These are phyloP conservation scores for Entelexis paramagnoliae DNA, from an alignment of 1,139 yeast species.

Conservation along the genomic window DNA sequence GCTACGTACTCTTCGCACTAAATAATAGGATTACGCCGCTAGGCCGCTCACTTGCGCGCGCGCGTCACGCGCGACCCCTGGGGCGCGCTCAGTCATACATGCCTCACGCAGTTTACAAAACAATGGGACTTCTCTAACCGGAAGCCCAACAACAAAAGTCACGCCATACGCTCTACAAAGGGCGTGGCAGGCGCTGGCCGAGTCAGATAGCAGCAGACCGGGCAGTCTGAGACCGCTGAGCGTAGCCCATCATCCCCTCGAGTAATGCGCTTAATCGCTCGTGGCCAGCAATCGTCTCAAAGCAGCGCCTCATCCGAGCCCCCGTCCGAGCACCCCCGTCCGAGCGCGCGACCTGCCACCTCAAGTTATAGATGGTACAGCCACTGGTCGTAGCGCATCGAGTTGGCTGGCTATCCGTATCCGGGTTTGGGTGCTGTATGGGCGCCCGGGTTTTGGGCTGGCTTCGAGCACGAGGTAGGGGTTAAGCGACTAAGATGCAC, in stretches of 20 bases:
- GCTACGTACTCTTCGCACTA: no score
- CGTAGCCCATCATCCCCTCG: no score
- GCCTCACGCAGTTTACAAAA: not conserved
- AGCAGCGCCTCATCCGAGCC: not conserved
- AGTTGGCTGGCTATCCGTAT: slow-evolving; percentile 5
- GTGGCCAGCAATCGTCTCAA: not conserved
- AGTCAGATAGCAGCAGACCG: not conserved
- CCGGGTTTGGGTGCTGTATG: not conserved
- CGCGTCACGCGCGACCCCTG: no score
- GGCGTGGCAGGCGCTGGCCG: not conserved
- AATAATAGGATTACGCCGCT: no score
- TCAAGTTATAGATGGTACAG: not conserved
- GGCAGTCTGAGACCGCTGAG: not conserved
- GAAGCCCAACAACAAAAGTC: not conserved
- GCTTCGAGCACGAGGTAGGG: not conserved
- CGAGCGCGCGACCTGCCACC: not conserved
- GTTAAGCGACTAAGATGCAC: not conserved
- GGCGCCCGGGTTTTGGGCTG: no score
- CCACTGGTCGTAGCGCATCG: not conserved
- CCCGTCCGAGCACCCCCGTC: no score
- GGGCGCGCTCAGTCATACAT: not conserved
- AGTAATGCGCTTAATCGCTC: no score
- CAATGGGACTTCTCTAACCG: not conserved
- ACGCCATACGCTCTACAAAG: not conserved
- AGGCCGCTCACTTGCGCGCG: not conserved